Evolutionary conservation across 208 protist species (phyloP).

Genomic region (Crithidia acanthocephali): DNA sequence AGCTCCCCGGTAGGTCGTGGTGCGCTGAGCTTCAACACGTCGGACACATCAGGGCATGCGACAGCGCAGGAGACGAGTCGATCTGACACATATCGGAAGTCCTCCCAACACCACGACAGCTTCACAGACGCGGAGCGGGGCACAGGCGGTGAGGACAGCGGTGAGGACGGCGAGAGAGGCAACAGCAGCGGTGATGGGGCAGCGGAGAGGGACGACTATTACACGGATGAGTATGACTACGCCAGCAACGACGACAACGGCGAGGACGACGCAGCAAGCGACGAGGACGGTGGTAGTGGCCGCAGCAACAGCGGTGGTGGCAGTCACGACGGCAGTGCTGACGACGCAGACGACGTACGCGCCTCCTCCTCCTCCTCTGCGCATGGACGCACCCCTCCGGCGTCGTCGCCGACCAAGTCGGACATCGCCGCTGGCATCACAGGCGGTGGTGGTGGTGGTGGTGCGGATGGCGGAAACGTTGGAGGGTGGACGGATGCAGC

Average conservation of each 20-base stretch:
- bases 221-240: slow-evolving; percentile 20
- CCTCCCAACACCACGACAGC: no score
- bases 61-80: neutral
- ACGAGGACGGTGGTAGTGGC: slow-evolving; percentile 1
- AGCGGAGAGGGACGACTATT: slow-evolving; percentile 5
- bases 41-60: neutral
- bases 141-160: neutral
- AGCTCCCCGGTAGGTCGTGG: slow-evolving; percentile 9
- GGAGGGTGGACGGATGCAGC: slow-evolving; percentile 1
- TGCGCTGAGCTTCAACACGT: neutral
- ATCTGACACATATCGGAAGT: neutral
- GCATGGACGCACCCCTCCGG: no score
- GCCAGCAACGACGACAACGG: slow-evolving; percentile 1
- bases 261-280: slow-evolving; percentile 5
- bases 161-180: neutral
- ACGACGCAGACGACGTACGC: no score
- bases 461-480: no score
- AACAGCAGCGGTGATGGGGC: no score
- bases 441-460: no score
- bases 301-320: no score
- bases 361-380: no score
- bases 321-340: no score
- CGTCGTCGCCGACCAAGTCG: neutral
- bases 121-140: no score
- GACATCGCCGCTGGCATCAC: neutral